A percentile compares a stretch with the other conserved stretches of the same genome.
These are phyloP conservation scores for Colletotrichum lupini DNA, from an alignment of 2,329 filamentous ascomycete species.

Conservation along the genomic window DNA sequence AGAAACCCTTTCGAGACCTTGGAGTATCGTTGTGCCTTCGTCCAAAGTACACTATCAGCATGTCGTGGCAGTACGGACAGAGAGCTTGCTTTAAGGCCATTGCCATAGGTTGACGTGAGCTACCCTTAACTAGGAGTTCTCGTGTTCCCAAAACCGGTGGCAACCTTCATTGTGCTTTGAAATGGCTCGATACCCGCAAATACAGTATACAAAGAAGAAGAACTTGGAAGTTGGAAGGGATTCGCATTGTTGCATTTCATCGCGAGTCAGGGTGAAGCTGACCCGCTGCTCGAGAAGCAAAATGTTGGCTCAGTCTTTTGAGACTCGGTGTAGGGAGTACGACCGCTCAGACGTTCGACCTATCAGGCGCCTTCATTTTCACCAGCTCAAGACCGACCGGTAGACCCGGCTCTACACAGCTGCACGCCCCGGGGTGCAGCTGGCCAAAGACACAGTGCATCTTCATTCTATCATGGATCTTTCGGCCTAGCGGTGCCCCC, in stretches of 20 bases:
- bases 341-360: background rate
- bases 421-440: slow-evolving; percentile 12
- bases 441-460: slow-evolving; percentile 9
- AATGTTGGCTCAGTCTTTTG: background rate
- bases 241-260: background rate
- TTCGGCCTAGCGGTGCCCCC: background rate
- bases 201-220: background rate
- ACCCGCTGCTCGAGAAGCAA: background rate
- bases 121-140: background rate
- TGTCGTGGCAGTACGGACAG: too few species aligned
- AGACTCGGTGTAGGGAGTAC: background rate
- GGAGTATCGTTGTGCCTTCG: background rate
- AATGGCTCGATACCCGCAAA: background rate
- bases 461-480: background rate
- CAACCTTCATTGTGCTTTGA: background rate
- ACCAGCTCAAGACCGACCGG: slow-evolving; percentile 13
- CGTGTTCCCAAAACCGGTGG: background rate
- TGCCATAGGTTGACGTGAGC: background rate
- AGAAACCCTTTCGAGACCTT: background rate
- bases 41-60: background rate
- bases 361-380: slow-evolving; percentile 6
- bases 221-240: background rate
- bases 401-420: background rate
- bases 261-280: slow-evolving; percentile 18
- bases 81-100: too few species aligned